Base-by-base conservation (phyloP, 129 eudicot genomes). In the Gnaphalium uliginosum region DNA sequence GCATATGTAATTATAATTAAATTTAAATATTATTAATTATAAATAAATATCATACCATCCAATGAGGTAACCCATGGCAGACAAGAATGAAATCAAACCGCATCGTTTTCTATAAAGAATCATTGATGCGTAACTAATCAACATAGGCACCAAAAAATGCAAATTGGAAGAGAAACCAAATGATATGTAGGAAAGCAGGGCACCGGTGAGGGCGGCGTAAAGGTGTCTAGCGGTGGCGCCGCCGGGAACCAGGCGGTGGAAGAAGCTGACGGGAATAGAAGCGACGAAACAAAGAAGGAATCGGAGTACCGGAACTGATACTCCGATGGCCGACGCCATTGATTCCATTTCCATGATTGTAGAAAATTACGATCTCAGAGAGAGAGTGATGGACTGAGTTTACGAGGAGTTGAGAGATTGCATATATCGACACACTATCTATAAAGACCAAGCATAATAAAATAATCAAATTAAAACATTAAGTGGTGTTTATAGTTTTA, bases 91-190 rank as follows among this genome's bases (percentile, higher is more conserved):
- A 62, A 95, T 76, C 48, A 87, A 54, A 14, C 99, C 99, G 30
- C 97, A 95, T 67, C 89, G 77, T 50, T 74, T 75, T 27, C 99
- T 79, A 61, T 75, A 87, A 0, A 89, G 23, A n/a, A 83, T 71
- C 99, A 95, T 95, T 8, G 99, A 84, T 8, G 73, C 82, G 43
- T 95, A 95, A 14, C 92, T 91, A n/a, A 78, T 69, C 6, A 86
- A 70, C 90, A 95, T 91, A 19, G 94, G 88, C 2, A 91, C 90
- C 68, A 95, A 62, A 68, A 91, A 95, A 67, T 91, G 99, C 53
- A 95, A 82, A 83, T 95, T 95, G 0, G 99, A 91, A 1, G 96
- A 91, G 75, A 89, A 73, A 1, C 99, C 99, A 32, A 95, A 95
- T 5, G 99, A 89, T 0, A 95, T 37, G 72, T 95, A 91, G 30